Conservation (phyloP, 2,329 filamentous ascomycete genomes). For the Aspergillus chevalieri region DNA sequence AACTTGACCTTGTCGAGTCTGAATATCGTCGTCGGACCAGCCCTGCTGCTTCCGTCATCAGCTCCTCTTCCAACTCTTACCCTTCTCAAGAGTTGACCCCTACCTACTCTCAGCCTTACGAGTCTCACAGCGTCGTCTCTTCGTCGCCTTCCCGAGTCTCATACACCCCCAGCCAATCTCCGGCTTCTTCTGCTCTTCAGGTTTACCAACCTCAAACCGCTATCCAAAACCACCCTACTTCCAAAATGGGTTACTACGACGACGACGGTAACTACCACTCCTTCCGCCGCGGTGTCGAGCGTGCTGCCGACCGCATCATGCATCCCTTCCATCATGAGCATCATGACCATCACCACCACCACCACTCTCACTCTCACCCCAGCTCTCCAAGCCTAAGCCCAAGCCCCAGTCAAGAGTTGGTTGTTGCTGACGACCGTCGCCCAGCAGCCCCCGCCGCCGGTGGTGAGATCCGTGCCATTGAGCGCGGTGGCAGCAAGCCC, state of each 20-base stretch:
- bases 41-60: conserved; percentile 47
- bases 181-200: conserved; percentile 34
- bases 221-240: conserved; percentile 47
- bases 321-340: conserved; percentile 52
- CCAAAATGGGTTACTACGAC: conserved; percentile 76
- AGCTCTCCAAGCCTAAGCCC: neutral
- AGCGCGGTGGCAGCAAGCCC: conserved; percentile 40
- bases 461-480: conserved; percentile 45
- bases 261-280: conserved; percentile 70
- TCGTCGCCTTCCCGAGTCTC: conserved; percentile 7
- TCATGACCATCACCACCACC: conserved; percentile 8
- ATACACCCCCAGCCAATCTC: conserved; percentile 9
- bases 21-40: conserved; percentile 60
- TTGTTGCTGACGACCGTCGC: conserved; percentile 38
- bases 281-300: conserved; percentile 64
- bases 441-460: conserved; percentile 41
- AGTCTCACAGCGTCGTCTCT: conserved; percentile 35
- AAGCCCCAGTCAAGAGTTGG: conserved; percentile 29
- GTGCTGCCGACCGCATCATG: conserved; percentile 59
- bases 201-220: conserved; percentile 44
- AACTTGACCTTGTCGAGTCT: conserved; percentile 52
- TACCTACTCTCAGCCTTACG: conserved; percentile 18
- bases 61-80: conserved; percentile 27
- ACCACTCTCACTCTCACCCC: conserved; percentile 25
- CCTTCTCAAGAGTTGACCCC: conserved; percentile 19